phyloP scores from a whole-genome alignment of 108 stramenopile genomes.

The Fistulifera solaris region DNA sequence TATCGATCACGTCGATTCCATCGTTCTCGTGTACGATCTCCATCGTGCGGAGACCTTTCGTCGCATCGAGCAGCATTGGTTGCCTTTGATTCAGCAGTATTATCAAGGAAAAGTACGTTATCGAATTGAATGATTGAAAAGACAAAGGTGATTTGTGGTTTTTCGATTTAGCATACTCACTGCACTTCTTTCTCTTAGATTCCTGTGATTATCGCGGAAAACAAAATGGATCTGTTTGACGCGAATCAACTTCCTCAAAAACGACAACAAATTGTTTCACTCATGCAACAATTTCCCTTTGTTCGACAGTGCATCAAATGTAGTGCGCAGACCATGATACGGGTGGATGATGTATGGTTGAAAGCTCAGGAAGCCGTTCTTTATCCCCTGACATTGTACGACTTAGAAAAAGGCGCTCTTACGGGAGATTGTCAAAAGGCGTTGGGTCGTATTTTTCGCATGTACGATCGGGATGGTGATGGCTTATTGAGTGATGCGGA shows the following conservation, averaged over 20 bases:
- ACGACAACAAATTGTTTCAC: conserved; percentile 64
- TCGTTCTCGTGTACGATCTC: conserved; percentile 74
- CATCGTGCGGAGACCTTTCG: conserved; percentile 66
- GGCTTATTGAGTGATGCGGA: conserved; percentile 65
- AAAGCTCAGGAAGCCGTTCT: conserved; percentile 70
- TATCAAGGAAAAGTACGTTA: conserved; percentile 59
- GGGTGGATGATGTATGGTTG: conserved; percentile 70
- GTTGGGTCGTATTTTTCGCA: conserved; percentile 68
- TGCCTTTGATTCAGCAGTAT: conserved; percentile 67
- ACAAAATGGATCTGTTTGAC: conserved; percentile 68
- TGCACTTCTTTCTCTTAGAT: conserved; percentile 20
- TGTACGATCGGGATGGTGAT: conserved; percentile 65
- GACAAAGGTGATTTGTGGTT: no score
- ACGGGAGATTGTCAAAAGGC: conserved; percentile 48
- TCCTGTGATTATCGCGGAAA: conserved; percentile 76
- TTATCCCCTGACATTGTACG: conserved; percentile 64
- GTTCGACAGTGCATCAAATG: conserved; percentile 80
- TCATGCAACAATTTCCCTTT: conserved; percentile 71
- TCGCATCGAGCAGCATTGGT: conserved; percentile 71
- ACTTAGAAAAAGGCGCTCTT: conserved; percentile 51
- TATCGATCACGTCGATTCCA: conserved; percentile 54
- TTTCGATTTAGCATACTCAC: background rate
- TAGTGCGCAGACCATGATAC: conserved; percentile 65
- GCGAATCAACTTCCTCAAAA: conserved; percentile 40
- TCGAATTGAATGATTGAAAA: no score